Evolutionary conservation across 1,139 yeast species (phyloP).

Genomic region (Lipomyces yarrowii): DNA sequence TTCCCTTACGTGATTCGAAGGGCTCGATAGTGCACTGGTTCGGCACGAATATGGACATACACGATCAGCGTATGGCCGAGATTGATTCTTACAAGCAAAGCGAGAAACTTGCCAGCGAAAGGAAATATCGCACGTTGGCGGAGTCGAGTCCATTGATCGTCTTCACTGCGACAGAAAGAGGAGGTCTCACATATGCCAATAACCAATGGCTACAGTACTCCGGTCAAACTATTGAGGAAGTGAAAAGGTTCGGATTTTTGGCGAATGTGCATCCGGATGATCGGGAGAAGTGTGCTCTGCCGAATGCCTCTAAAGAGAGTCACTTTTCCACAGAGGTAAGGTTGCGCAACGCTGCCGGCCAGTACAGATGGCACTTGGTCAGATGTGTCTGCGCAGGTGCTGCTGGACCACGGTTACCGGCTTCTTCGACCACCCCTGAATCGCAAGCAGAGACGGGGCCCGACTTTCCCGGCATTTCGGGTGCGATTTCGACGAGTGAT

Average conservation of each 20-base stretch:
- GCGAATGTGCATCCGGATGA: conserved; percentile 41
- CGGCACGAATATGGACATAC: conserved; percentile 45
- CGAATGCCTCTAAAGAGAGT: conserved; percentile 29
- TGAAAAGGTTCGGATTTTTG: conserved; percentile 41
- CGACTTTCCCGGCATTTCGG: conserved; percentile 29
- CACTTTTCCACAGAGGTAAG: conserved; percentile 38
- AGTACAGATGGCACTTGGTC: conserved; percentile 42
- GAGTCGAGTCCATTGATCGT: conserved; percentile 44
- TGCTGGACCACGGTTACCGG: not conserved
- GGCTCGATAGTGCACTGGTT: conserved; percentile 44
- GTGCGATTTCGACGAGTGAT: conserved; percentile 6
- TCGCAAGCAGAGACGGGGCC: not conserved
- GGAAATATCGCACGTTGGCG: conserved; percentile 42
- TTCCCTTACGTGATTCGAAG: conserved; percentile 42
- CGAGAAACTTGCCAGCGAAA: conserved; percentile 42
- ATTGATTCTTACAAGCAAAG: conserved; percentile 40
- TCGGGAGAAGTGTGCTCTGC: conserved; percentile 38
- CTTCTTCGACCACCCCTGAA: conserved; percentile 8
- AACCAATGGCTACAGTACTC: conserved; percentile 43
- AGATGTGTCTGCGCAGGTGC: conserved; percentile 38
- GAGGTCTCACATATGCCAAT: conserved; percentile 43
- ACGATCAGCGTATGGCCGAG: conserved; percentile 42
- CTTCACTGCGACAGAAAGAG: conserved; percentile 39
- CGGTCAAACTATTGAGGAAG: conserved; percentile 39
- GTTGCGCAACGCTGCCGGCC: conserved; percentile 36